Conservation (phyloP, 495 filamentous ascomycete species). For the Neurospora sp. region DNA sequence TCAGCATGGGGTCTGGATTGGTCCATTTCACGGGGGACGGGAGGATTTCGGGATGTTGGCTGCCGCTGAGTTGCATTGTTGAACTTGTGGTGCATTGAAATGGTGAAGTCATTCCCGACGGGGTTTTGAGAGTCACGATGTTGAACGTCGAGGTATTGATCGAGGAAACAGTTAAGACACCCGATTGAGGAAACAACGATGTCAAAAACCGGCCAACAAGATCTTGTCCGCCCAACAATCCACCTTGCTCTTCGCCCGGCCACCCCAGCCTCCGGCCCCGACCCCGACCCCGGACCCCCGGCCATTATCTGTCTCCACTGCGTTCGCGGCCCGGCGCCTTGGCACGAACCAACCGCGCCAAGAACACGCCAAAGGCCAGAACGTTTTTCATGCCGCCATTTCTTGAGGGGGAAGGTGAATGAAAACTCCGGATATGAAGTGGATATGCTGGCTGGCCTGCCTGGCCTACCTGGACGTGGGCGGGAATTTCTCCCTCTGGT, state of each 20-base stretch:
- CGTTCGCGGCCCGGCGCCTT: not conserved
- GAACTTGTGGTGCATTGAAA: too few relatives aligned
- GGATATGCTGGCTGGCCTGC: too few relatives aligned
- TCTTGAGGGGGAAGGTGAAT: not conserved
- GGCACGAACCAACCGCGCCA: not conserved
- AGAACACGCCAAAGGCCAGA: not conserved
- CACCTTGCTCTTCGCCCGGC: not conserved
- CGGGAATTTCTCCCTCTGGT: too few relatives aligned
- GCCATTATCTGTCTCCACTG: not conserved
- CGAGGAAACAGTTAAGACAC: too few relatives aligned
- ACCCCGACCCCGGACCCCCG: not conserved
- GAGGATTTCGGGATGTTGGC: not conserved
- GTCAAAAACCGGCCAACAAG: too few relatives aligned
- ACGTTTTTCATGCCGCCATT: not conserved
- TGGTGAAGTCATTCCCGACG: not conserved
- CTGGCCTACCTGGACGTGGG: not conserved
- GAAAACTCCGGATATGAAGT: not conserved
- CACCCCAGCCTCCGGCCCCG: not conserved
- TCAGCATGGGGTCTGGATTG: not conserved
- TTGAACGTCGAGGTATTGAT: not conserved
- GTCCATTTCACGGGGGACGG: not conserved
- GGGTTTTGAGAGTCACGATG: not conserved
- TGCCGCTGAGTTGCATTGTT: too few relatives aligned
- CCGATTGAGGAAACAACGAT: not conserved
- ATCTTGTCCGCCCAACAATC: not conserved